Base-by-base conservation (phyloP, 164 flowering plant species). In the Berberis thunbergii region DNA sequence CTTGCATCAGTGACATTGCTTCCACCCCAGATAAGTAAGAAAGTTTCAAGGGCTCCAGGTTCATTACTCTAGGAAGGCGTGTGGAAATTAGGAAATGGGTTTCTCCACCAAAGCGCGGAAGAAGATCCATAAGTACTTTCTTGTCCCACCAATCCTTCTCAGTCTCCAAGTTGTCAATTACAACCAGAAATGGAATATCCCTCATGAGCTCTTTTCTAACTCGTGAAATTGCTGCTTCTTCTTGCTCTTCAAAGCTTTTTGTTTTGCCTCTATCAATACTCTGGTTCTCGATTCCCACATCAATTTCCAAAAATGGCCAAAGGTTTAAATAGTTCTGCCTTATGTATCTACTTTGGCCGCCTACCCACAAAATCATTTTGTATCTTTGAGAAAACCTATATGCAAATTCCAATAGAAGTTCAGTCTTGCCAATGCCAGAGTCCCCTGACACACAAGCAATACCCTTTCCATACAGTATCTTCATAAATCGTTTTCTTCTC, bases 141-240 rank as follows among this genome's bases (percentile, higher is more conserved):
- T 78, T 84, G 62, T 91, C 96, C 96, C 99, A 94, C 96, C 95
- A 91, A 68, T 94, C 99, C 74, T 87, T 89, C 72, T 94, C 99
- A 60, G 79, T 83, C 75, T 94, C 99, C 59, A 94, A 72, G 74
- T 91, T 94, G 74, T 94, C 99, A 61, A 94, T 88, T 55, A 94
- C 68, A 43, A 94, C 81, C 74, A 94, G 60, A 78, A 79, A 89
- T 2, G 99, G 96, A 26, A 91, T 84, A 71, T 87, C 91, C 64
- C 96, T 75, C 91, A 89, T 85, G n/a, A 94, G 84, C 74, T 91
- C 97, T 67, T 79, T 84, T 42, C 95, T 80, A 53, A 94, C 77
- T 69, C 86, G 77, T 41, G 79, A 79, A 55, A 94, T 70, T 3
- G 96, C 95, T 2, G 78, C 86, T 60, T 87, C 96, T 74, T 94